Evolutionary conservation across 129 eudicot species (phyloP).

Genomic region (Flaveria robusta): DNA sequence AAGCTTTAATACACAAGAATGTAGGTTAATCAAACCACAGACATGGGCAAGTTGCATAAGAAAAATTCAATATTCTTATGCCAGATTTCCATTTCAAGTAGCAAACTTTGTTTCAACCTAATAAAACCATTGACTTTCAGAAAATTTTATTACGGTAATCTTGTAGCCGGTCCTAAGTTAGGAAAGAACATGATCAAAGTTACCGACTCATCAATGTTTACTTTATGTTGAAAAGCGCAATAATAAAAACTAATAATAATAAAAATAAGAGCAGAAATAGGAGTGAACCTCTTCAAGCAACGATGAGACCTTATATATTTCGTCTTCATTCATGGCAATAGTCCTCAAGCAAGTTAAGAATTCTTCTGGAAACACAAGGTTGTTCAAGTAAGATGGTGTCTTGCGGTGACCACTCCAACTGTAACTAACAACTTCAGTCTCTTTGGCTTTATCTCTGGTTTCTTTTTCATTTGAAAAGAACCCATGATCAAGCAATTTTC

Average conservation of each 20-base stretch:
- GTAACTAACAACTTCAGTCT: conserved; percentile 40
- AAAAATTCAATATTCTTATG: neutral
- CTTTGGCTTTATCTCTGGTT: conserved; percentile 27
- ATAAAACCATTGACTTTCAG: neutral
- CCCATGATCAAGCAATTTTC: conserved; percentile 66
- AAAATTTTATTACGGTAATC: neutral
- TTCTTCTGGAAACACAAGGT: conserved; percentile 81
- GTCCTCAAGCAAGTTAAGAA: conserved; percentile 87
- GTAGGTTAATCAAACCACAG: conserved; percentile 9
- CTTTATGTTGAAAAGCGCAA: too few relatives aligned
- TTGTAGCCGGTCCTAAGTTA: too few relatives aligned
- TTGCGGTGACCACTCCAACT: conserved; percentile 95
- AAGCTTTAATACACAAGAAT: conserved; percentile 50
- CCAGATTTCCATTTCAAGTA: neutral
- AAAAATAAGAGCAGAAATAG: conserved; percentile 1
- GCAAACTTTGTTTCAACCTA: neutral
- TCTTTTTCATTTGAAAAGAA: conserved; percentile 54
- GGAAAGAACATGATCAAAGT: too few relatives aligned
- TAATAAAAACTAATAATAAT: too few relatives aligned
- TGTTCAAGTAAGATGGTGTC: conserved; percentile 67
- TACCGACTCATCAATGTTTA: too few relatives aligned
- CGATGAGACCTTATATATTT: conserved; percentile 65
- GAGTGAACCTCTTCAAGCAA: conserved; percentile 76
- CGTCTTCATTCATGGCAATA: conserved; percentile 79
- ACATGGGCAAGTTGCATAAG: neutral